Conservation (phyloP, 495 filamentous ascomycete genomes). For the Penicillium chermesinum region DNA sequence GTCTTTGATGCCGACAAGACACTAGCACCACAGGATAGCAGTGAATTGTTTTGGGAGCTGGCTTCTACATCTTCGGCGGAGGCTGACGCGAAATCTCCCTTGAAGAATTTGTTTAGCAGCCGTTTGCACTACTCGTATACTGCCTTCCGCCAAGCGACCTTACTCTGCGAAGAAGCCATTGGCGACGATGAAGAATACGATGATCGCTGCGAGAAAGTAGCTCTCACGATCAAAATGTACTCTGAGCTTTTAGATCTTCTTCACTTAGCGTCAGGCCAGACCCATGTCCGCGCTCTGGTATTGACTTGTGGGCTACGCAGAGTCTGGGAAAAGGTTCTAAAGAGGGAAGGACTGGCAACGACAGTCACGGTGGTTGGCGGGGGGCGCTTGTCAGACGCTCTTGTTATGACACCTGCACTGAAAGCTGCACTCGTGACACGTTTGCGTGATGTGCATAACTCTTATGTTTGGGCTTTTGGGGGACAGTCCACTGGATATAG, state of each 20-base stretch:
- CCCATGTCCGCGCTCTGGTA: constrained; percentile 48
- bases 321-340: constrained; percentile 56
- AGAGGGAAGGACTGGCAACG: constrained; percentile 37
- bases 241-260: constrained; percentile 48
- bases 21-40: neutral
- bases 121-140: constrained; percentile 1
- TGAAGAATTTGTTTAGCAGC: neutral
- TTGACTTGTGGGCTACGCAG: constrained; percentile 52
- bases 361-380: constrained; percentile 51
- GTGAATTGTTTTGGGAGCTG: neutral
- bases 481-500: constrained; percentile 56
- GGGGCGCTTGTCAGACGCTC: constrained; percentile 44
- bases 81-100: neutral
- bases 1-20: neutral
- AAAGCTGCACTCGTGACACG: constrained; percentile 47
- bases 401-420: constrained; percentile 48
- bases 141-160: constrained; percentile 50
- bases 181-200: constrained; percentile 45
- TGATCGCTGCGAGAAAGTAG: constrained; percentile 42
- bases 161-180: constrained; percentile 50
- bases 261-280: constrained; percentile 24
- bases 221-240: constrained; percentile 40
- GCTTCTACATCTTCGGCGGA: neutral
- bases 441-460: constrained; percentile 28
- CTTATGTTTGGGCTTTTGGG: constrained; percentile 58